These are phyloP conservation scores for Lithohypha guttulata DNA, from an alignment of 2,329 filamentous ascomycete species.

Conservation along the genomic window DNA sequence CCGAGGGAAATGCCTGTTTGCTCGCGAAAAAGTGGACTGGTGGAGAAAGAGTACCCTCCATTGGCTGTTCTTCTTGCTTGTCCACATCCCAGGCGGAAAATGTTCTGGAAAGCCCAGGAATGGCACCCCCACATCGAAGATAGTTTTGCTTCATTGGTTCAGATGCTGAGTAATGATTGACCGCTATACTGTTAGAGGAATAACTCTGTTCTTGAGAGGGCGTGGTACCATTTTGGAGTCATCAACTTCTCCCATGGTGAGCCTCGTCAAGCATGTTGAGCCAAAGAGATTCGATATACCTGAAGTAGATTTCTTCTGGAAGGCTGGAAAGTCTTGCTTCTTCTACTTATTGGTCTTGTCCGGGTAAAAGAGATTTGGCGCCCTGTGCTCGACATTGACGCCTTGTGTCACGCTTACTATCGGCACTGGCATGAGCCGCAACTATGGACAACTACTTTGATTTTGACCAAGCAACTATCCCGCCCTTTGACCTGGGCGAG, in stretches of 20 bases:
- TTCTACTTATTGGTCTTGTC: conserved; percentile 6
- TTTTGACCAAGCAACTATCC: conserved; percentile 35
- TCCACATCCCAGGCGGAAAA: too few relatives aligned
- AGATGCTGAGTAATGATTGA: background rate
- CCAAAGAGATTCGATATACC: conserved; percentile 6
- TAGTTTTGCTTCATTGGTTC: too few relatives aligned
- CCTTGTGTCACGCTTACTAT: conserved; percentile 2
- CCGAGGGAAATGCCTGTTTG: too few relatives aligned
- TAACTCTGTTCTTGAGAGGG: conserved; percentile 9
- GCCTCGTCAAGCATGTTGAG: conserved; percentile 5
- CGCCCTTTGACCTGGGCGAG: conserved; percentile 29
- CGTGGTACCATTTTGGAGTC: background rate
- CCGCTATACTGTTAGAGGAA: background rate
- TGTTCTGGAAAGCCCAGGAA: too few relatives aligned
- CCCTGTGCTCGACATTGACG: conserved; percentile 8
- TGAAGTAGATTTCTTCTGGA: background rate
- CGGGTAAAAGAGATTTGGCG: background rate
- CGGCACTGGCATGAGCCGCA: conserved; percentile 3
- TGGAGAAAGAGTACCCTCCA: too few relatives aligned
- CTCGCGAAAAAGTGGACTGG: too few relatives aligned
- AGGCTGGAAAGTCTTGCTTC: background rate
- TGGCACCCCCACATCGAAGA: too few relatives aligned
- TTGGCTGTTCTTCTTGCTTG: too few relatives aligned
- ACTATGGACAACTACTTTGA: conserved; percentile 37
- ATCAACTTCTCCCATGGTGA: background rate